These are phyloP conservation scores for Exophiala sideris DNA, from an alignment of 2,329 filamentous ascomycete genomes.

Conservation along the genomic window DNA sequence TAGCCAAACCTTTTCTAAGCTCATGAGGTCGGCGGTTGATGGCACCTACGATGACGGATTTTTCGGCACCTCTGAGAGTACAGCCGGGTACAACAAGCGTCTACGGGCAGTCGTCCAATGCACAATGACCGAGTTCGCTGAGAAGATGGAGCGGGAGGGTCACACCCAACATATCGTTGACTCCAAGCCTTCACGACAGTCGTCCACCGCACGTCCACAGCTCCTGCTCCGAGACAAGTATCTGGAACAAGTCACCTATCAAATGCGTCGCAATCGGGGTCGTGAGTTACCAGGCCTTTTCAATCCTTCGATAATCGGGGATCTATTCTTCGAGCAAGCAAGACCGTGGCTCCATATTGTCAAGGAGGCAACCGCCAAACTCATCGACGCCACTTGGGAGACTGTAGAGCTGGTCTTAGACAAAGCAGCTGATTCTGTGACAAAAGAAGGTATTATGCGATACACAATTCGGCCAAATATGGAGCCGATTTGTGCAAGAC, in stretches of 20 bases:
- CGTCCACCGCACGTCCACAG: neutral
- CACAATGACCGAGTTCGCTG: constrained; percentile 31
- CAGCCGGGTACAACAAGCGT: constrained; percentile 26
- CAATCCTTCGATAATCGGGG: constrained; percentile 34
- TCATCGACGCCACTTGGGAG: constrained; percentile 30
- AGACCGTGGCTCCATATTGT: constrained; percentile 35
- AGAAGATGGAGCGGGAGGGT: constrained; percentile 17
- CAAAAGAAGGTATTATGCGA: constrained; percentile 21
- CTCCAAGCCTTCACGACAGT: no score
- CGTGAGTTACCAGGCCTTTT: constrained; percentile 36
- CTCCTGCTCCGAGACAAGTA: constrained; percentile 5
- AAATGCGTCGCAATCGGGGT: constrained; percentile 27
- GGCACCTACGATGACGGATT: constrained; percentile 43
- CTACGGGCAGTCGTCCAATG: constrained; percentile 32
- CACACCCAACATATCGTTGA: constrained; percentile 19
- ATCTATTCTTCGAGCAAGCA: constrained; percentile 36
- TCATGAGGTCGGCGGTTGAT: constrained; percentile 40
- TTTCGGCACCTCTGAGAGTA: constrained; percentile 33
- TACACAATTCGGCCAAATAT: constrained; percentile 28
- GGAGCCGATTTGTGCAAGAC: constrained; percentile 21
- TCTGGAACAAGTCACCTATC: constrained; percentile 7
- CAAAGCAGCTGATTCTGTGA: constrained; percentile 29
- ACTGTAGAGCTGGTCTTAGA: constrained; percentile 28
- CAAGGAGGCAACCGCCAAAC: constrained; percentile 18
- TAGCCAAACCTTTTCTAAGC: constrained; percentile 36